Conservation (phyloP, 768 basidiomycete genomes). For the Podaxis sp. region DNA sequence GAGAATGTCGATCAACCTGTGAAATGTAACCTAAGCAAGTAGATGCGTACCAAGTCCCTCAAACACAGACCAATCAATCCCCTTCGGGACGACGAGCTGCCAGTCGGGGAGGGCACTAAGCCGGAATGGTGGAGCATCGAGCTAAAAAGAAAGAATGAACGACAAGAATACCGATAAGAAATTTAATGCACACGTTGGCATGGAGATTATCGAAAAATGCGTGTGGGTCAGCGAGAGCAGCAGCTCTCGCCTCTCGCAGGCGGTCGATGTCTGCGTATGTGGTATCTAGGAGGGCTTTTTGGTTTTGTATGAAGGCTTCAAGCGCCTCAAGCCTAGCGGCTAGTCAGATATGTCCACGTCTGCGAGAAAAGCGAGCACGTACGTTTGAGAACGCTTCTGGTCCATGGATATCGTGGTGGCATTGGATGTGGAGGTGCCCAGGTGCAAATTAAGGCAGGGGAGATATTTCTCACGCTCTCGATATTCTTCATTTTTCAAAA, state of each 20-base stretch:
- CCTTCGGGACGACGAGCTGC: slow-evolving; percentile 40
- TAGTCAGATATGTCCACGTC: background rate
- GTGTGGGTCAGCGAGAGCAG: slow-evolving; percentile 34
- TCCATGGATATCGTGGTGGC: slow-evolving; percentile 30
- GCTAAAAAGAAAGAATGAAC: slow-evolving; percentile 15
- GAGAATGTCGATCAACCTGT: background rate
- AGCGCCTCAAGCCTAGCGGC: slow-evolving; percentile 58
- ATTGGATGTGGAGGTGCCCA: slow-evolving; percentile 13
- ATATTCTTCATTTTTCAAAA: background rate
- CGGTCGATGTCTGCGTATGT: slow-evolving; percentile 63
- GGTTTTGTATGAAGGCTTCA: slow-evolving; percentile 59
- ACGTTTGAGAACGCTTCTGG: slow-evolving; percentile 37
- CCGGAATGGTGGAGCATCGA: slow-evolving; percentile 32
- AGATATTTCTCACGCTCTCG: slow-evolving; percentile 9
- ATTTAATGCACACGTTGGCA: slow-evolving; percentile 30
- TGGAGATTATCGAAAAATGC: slow-evolving; percentile 29
- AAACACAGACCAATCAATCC: slow-evolving; percentile 64
- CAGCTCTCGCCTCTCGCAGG: slow-evolving; percentile 43
- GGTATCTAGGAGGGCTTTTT: slow-evolving; percentile 55
- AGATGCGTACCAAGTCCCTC: slow-evolving; percentile 47
- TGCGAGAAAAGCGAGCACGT: slow-evolving; percentile 17
- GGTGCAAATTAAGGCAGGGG: slow-evolving; percentile 15
- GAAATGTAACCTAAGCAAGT: background rate
- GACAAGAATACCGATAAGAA: background rate
- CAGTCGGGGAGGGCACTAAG: slow-evolving; percentile 47